Evolutionary conservation across 1,284 basidiomycete species (phyloP).

Genomic region (Bjerkandera adusta): DNA sequence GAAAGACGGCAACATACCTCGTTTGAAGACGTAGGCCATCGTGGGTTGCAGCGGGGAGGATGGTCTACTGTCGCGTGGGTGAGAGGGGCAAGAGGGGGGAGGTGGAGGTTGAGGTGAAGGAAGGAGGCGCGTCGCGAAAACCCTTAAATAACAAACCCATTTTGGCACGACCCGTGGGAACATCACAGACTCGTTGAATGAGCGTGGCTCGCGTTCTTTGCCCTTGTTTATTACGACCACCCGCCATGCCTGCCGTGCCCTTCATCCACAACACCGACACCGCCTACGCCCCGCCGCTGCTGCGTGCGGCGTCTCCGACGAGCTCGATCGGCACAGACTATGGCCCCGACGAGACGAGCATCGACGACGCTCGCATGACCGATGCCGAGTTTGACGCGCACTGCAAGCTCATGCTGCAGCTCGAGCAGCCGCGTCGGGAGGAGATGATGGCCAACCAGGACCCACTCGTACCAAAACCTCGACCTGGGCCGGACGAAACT

Average conservation of each 20-base stretch:
- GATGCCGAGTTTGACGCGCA: slow-evolving; percentile 52
- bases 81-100: slow-evolving; percentile 14
- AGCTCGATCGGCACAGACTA: slow-evolving; percentile 70
- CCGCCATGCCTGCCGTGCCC: slow-evolving; percentile 22
- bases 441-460: slow-evolving; percentile 41
- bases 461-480: slow-evolving; percentile 23
- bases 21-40: slow-evolving; percentile 75
- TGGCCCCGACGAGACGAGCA: slow-evolving; percentile 56
- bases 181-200: slow-evolving; percentile 6
- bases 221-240: slow-evolving; percentile 9
- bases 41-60: slow-evolving; percentile 8
- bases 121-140: slow-evolving; percentile 27
- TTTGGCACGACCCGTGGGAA: slow-evolving; percentile 25
- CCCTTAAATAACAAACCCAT: slow-evolving; percentile 20
- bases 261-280: slow-evolving; percentile 35
- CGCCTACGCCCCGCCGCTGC: slow-evolving; percentile 59
- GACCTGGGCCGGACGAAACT: slow-evolving; percentile 35
- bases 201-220: slow-evolving; percentile 15
- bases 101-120: slow-evolving; percentile 34
- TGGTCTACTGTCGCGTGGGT: slow-evolving; percentile 7
- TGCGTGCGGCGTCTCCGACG: slow-evolving; percentile 66
- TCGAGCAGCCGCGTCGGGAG: slow-evolving; percentile 41
- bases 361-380: slow-evolving; percentile 52
- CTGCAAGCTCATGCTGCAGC: slow-evolving; percentile 43
- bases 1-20: slow-evolving; percentile 47